Conservation (phyloP, 2,329 filamentous ascomycete genomes). For the Penicillium sp. region DNA sequence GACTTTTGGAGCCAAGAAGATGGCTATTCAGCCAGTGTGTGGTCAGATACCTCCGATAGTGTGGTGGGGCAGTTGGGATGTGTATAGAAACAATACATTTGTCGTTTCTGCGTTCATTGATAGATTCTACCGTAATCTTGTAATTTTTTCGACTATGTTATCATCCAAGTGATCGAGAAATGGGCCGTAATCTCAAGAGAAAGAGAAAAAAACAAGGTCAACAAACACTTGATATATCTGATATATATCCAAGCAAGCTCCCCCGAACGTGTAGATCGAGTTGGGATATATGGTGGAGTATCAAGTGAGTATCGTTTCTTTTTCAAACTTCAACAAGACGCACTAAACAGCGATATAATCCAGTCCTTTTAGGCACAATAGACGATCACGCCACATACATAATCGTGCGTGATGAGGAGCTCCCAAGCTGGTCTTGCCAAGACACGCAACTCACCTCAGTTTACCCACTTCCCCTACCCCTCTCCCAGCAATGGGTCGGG, state of each 20-base stretch:
- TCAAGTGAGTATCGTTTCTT: neutral
- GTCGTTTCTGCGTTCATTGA: conserved; percentile 29
- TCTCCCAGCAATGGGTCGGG: neutral
- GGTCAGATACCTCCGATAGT: conserved; percentile 28
- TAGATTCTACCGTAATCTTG: neutral
- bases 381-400: neutral
- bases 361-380: neutral
- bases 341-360: neutral
- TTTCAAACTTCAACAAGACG: neutral
- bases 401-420: neutral
- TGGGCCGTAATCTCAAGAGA: neutral
- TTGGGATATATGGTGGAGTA: neutral
- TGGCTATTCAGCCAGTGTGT: conserved; percentile 21
- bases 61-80: conserved; percentile 34
- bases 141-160: neutral
- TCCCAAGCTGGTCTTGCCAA: conserved; percentile 13
- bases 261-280: neutral
- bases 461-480: conserved; percentile 17
- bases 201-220: no score
- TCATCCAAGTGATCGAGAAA: neutral
- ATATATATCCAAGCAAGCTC: neutral
- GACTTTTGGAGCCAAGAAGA: conserved; percentile 32
- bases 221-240: neutral
- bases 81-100: conserved; percentile 45
- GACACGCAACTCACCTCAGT: conserved; percentile 15